These are phyloP conservation scores for Tephrocybe sp. DNA, from an alignment of 768 basidiomycete genomes.

Conservation along the genomic window DNA sequence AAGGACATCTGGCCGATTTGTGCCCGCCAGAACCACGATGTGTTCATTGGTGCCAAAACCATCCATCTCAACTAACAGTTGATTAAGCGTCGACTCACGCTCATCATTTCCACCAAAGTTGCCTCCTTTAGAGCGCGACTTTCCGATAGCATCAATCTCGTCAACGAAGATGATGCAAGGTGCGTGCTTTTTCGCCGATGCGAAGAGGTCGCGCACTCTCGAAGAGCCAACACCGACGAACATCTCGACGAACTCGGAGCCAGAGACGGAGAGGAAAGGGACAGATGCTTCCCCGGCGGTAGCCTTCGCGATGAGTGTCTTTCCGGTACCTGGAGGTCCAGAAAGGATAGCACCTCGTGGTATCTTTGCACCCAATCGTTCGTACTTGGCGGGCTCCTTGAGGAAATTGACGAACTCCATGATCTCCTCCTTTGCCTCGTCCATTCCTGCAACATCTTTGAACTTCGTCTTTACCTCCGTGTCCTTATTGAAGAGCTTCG, in stretches of 20 bases:
- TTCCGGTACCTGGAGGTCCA: constrained; percentile 97
- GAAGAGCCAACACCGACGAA: constrained; percentile 99
- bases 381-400: constrained; percentile 93
- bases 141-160: constrained; percentile 99
- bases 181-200: constrained; percentile 95
- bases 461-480: constrained; percentile 92
- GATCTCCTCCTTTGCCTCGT: constrained; percentile 99
- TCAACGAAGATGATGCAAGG: constrained; percentile 99
- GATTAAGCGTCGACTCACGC: constrained; percentile 95
- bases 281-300: constrained; percentile 98
- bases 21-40: constrained; percentile 94
- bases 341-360: constrained; percentile 94
- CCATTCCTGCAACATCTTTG: constrained; percentile 98
- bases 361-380: constrained; percentile 97
- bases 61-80: constrained; percentile 99
- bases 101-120: constrained; percentile 88
- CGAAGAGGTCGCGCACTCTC: constrained; percentile 95
- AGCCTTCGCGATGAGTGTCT: constrained; percentile 96
- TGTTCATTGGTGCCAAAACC: constrained; percentile 98
- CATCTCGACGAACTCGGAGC: constrained; percentile 99
- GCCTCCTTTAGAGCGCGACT: constrained; percentile 84
- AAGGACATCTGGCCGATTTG: constrained; percentile 95
- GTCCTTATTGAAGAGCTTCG: constrained; percentile 96
- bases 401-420: constrained; percentile 99
- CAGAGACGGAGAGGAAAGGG: constrained; percentile 97